Conservation (phyloP, 148 eudicot genomes). For the Camellia lanceoleosa region DNA sequence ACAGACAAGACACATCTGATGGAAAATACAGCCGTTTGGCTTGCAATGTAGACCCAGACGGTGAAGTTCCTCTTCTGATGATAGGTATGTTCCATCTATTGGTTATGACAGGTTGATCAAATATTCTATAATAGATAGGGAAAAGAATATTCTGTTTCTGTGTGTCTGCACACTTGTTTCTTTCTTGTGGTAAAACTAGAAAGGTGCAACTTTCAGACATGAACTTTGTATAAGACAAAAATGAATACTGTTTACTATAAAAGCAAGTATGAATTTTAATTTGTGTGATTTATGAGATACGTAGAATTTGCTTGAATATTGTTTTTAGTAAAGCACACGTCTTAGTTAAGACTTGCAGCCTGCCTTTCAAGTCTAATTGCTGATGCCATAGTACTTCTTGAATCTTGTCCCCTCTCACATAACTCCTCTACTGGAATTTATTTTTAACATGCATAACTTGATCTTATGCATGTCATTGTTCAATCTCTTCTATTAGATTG, state of each 20-base stretch:
- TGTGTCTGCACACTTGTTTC: not conserved
- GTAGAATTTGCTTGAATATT: too few relatives aligned
- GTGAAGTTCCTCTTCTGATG: conserved; percentile 10
- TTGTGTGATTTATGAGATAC: too few relatives aligned
- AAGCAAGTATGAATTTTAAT: too few relatives aligned
- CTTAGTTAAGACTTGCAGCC: not conserved
- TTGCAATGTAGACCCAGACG: conserved; percentile 6
- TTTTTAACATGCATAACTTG: not conserved
- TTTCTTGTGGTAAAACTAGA: too few relatives aligned
- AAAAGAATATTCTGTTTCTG: not conserved
- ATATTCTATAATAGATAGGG: not conserved
- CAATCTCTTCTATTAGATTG: not conserved
- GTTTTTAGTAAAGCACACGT: not conserved
- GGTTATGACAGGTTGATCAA: not conserved
- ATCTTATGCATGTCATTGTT: not conserved
- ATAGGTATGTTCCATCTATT: conserved; percentile 20
- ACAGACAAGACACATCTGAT: conserved; percentile 24
- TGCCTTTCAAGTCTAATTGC: not conserved
- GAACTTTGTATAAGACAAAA: too few relatives aligned
- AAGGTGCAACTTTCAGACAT: too few relatives aligned
- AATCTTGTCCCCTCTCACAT: not conserved
- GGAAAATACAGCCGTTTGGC: conserved; percentile 23
- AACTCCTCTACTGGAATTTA: not conserved
- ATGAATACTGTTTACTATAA: too few relatives aligned
- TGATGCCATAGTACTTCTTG: not conserved